Percentiles rank a stretch among this genome's conserved stretches.
These are phyloP conservation scores for Ensete glaucum DNA, from an alignment of 176 grass and related monocot genomes.

Conservation along the genomic window DNA sequence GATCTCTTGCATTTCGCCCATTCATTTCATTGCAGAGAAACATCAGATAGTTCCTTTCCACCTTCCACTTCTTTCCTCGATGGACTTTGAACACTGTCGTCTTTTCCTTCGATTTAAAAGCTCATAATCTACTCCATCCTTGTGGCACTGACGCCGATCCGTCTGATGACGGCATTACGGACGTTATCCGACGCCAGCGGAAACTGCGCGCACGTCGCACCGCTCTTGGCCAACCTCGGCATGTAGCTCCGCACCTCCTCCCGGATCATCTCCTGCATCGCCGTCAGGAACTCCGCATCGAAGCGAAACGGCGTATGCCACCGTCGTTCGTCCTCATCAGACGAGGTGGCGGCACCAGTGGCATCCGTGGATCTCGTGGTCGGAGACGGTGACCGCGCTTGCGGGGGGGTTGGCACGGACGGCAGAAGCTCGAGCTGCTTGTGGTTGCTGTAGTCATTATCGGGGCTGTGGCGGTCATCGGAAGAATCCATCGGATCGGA, in stretches of 20 bases:
- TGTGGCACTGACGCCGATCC: not conserved
- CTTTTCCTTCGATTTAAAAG: no score
- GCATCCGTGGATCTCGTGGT: not conserved
- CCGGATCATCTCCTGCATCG: conserved; percentile 21
- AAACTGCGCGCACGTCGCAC: not conserved
- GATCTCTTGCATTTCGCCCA: no score
- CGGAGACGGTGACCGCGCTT: not conserved
- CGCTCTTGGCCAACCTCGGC: not conserved
- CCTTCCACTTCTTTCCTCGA: no score
- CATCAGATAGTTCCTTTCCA: no score
- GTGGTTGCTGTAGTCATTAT: not conserved
- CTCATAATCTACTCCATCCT: conserved; percentile 1
- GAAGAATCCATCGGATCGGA: conserved; percentile 7
- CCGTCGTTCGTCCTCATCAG: not conserved
- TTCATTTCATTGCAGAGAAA: no score
- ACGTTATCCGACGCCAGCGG: conserved; percentile 5
- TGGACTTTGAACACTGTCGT: no score
- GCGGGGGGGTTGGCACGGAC: not conserved
- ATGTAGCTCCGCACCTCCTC: conserved; percentile 20
- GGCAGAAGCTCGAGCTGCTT: not conserved
- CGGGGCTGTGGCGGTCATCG: not conserved
- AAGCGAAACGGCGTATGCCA: not conserved
- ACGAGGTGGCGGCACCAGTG: not conserved
- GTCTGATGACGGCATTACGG: not conserved
- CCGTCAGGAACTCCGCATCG: conserved; percentile 10